A percentile compares a stretch with the other conserved stretches of the same genome.
These are phyloP conservation scores for Candolleomyces efflorescens DNA, from an alignment of 768 basidiomycete genomes.

Conservation along the genomic window DNA sequence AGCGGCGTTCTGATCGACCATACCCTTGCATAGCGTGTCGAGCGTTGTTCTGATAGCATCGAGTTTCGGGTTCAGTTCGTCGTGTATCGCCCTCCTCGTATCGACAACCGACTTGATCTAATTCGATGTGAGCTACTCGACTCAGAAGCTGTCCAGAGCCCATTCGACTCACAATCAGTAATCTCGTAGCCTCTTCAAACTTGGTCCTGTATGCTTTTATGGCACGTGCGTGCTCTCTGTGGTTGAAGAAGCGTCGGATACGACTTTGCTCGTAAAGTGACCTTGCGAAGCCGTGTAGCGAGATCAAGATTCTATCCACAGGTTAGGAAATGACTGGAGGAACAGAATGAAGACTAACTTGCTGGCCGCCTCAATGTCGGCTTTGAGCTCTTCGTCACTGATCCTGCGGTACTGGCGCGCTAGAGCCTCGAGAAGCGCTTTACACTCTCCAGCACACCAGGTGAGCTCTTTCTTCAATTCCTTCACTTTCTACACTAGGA, in stretches of 20 bases:
- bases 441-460: not conserved
- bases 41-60: not conserved
- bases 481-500: not conserved
- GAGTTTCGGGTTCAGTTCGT: not conserved
- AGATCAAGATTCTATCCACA: not conserved
- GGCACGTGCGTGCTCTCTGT: not conserved
- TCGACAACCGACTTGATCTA: not conserved
- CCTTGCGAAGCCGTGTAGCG: not conserved
- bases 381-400: not conserved
- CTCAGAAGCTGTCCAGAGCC: not conserved
- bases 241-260: not conserved
- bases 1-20: too few species aligned
- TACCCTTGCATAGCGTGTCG: too few species aligned
- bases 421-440: not conserved
- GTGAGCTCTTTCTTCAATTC: not conserved
- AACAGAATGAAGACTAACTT: not conserved
- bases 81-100: not conserved
- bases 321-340: not conserved
- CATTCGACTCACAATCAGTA: not conserved
- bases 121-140: not conserved
- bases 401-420: not conserved
- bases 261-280: not conserved
- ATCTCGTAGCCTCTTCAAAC: not conserved
- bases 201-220: not conserved
- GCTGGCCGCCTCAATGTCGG: not conserved